Percentiles rank a stretch among this genome's conserved stretches.
These are phyloP conservation scores for Rhynchosporium graminicola DNA, from an alignment of 2,329 filamentous ascomycete species.

Conservation along the genomic window DNA sequence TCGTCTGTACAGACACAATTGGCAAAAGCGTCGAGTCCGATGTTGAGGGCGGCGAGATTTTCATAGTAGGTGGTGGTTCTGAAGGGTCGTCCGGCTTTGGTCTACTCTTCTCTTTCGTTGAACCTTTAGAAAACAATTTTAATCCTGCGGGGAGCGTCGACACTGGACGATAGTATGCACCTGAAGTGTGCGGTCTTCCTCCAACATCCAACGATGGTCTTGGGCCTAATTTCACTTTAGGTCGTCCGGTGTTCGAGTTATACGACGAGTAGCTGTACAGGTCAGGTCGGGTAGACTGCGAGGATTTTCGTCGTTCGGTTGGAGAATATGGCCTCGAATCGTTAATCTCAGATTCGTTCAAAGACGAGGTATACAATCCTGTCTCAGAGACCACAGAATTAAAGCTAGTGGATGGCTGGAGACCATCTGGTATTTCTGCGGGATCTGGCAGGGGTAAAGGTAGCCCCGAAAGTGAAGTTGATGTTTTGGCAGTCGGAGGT, in stretches of 20 bases:
- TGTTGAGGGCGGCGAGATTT: conserved; percentile 35
- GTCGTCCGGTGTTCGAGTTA: conserved; percentile 54
- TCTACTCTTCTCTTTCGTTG: conserved; percentile 51
- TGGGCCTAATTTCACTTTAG: conserved; percentile 87
- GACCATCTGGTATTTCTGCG: conserved; percentile 24
- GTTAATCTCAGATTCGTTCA: background rate
- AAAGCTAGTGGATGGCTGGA: conserved; percentile 22
- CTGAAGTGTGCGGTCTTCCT: conserved; percentile 59
- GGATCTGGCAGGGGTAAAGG: conserved; percentile 22
- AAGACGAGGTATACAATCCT: conserved; percentile 15
- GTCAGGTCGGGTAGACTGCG: conserved; percentile 55
- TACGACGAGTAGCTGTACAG: conserved; percentile 53
- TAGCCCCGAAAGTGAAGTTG: conserved; percentile 23
- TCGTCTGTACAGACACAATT: conserved; percentile 33
- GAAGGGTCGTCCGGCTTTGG: conserved; percentile 44
- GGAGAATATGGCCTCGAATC: conserved; percentile 26
- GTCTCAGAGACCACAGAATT: conserved; percentile 26
- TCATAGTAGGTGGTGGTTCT: conserved; percentile 37
- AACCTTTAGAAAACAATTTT: conserved; percentile 64
- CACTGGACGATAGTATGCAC: conserved; percentile 67
- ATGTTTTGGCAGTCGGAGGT: conserved; percentile 35
- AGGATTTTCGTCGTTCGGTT: conserved; percentile 42
- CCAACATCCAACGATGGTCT: conserved; percentile 72
- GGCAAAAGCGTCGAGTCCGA: conserved; percentile 35
- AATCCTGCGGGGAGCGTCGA: conserved; percentile 81